Conservation (phyloP, 805 yeast genomes). For the Wickerhamomyces strasburgensis region DNA sequence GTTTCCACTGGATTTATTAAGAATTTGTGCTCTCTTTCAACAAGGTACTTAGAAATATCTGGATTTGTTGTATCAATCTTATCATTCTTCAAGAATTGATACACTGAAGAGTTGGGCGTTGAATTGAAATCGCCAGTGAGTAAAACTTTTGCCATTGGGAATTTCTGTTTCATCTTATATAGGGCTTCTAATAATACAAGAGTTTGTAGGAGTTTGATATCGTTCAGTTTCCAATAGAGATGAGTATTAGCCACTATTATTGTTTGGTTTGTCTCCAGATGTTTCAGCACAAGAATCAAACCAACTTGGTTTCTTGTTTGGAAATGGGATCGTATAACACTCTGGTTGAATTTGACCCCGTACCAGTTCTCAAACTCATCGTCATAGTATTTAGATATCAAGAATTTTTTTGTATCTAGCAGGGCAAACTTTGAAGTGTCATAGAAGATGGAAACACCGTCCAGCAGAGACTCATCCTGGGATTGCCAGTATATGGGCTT, state of each 20-base stretch:
- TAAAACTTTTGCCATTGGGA: slow-evolving; percentile 32
- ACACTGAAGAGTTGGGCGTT: slow-evolving; percentile 43
- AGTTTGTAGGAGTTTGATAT: slow-evolving; percentile 51
- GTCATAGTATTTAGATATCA: slow-evolving; percentile 22
- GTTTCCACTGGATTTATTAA: slow-evolving; percentile 28
- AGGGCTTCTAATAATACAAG: slow-evolving; percentile 37
- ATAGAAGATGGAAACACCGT: slow-evolving; percentile 55
- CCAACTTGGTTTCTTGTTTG: slow-evolving; percentile 52
- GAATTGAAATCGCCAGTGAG: slow-evolving; percentile 59
- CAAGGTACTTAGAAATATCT: slow-evolving; percentile 20
- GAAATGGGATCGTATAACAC: slow-evolving; percentile 30
- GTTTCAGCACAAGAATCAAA: slow-evolving; percentile 43
- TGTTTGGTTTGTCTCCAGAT: slow-evolving; percentile 33
- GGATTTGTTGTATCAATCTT: slow-evolving; percentile 24
- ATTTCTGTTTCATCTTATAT: slow-evolving; percentile 25
- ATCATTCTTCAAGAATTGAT: slow-evolving; percentile 36
- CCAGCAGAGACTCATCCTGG: slow-evolving; percentile 37
- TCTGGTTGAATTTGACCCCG: slow-evolving; percentile 8
- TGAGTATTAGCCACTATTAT: slow-evolving; percentile 55
- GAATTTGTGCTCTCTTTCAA: slow-evolving; percentile 22
- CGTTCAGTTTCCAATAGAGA: slow-evolving; percentile 54
- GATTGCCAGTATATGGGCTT: slow-evolving; percentile 51
- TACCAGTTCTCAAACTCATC: slow-evolving; percentile 10
- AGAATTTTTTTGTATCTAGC: slow-evolving; percentile 30
- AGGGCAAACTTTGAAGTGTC: slow-evolving; percentile 43